phyloP scores from a whole-genome alignment of 805 yeast genomes.

The Yamadazyma paraphyllophila region DNA sequence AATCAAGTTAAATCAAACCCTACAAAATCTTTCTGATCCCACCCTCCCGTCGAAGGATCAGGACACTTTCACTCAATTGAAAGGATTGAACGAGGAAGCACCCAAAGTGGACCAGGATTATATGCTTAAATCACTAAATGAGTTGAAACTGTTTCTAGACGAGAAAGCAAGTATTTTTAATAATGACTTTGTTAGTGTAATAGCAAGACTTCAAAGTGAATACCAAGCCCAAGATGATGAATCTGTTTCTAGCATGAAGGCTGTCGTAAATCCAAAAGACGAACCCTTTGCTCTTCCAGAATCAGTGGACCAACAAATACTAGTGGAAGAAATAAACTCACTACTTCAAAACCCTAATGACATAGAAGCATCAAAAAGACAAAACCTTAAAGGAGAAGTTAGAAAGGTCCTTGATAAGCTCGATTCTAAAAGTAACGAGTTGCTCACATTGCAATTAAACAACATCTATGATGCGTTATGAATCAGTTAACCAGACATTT shows the following conservation, averaged over 20 bases:
- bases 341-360: not conserved
- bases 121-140: conserved; percentile 21
- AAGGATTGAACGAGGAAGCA: conserved; percentile 2
- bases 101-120: conserved; percentile 17
- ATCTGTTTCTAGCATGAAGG: conserved; percentile 18
- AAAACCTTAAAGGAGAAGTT: conserved; percentile 10
- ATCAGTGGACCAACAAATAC: conserved; percentile 7
- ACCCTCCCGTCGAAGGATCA: conserved; percentile 5
- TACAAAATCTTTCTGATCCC: conserved; percentile 26
- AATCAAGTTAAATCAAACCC: conserved; percentile 61
- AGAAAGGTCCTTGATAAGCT: conserved; percentile 14
- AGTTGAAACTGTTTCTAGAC: conserved; percentile 22
- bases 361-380: not conserved
- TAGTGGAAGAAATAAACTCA: conserved; percentile 8
- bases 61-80: conserved; percentile 10
- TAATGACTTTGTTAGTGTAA: conserved; percentile 21
- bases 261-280: conserved; percentile 9
- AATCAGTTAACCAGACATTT: not conserved
- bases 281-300: conserved; percentile 9
- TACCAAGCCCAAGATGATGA: conserved; percentile 14
- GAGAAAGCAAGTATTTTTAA: conserved; percentile 18
- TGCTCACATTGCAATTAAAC: conserved; percentile 23
- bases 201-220: conserved; percentile 13
- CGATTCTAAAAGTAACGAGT: conserved; percentile 19
- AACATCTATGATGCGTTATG: conserved; percentile 4